Evolutionary conservation across 2,329 filamentous ascomycete genomes (phyloP).

Genomic region (Tolypocladium amazonense): DNA sequence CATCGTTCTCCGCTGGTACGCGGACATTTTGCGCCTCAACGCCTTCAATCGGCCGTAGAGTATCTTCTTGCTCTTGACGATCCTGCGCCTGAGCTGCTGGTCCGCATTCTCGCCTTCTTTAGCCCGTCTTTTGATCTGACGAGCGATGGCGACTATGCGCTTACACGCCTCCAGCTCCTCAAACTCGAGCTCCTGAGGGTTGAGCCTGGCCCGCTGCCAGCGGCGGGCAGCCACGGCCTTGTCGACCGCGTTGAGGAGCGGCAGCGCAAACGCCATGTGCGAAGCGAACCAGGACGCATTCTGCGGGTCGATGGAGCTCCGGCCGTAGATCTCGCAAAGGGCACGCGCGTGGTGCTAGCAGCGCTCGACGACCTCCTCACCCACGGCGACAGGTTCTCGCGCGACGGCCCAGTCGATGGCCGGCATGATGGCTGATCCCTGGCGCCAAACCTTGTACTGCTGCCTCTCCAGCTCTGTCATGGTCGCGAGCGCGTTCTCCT

Average conservation of each 20-base stretch:
- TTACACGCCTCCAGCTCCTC: neutral
- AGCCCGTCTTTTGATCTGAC: neutral
- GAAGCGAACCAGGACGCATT: neutral
- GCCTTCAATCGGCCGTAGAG: neutral
- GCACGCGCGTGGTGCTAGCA: neutral
- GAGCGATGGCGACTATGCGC: neutral
- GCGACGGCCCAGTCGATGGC: neutral
- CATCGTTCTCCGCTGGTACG: neutral
- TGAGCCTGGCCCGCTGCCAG: neutral
- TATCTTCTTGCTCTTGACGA: neutral
- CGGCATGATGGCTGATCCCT: neutral
- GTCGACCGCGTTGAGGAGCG: neutral
- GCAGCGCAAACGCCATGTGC: neutral
- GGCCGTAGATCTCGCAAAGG: neutral
- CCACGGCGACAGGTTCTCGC: neutral
- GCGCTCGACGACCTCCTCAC: neutral
- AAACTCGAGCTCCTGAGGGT: neutral
- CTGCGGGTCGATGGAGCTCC: neutral
- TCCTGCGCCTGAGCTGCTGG: neutral
- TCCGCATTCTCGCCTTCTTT: too few relatives aligned
- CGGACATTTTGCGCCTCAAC: neutral
- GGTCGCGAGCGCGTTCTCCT: neutral
- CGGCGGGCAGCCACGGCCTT: neutral
- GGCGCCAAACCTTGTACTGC: neutral
- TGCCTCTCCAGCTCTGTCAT: neutral